These are phyloP conservation scores for Camelina sativa DNA, from an alignment of 345 rosid genomes.

Conservation along the genomic window DNA sequence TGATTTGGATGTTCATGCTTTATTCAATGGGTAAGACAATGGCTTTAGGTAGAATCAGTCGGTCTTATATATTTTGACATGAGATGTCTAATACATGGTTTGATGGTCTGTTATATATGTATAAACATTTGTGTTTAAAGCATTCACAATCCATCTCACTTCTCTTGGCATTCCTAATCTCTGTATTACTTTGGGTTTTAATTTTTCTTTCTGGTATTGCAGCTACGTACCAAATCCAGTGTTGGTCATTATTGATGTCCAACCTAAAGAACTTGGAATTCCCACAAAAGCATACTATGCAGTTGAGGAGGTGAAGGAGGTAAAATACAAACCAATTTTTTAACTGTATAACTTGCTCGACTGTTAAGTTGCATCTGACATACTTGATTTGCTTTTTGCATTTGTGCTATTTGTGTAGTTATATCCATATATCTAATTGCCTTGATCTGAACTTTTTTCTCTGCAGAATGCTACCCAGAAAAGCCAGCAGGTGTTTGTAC, in stretches of 20 bases:
- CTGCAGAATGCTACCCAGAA: conserved; percentile 88
- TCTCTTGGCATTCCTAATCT: not conserved
- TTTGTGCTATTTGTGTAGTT: not conserved
- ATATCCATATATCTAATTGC: not conserved
- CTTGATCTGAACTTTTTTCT: not conserved
- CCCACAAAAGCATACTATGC: conserved; percentile 86
- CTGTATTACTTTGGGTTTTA: conserved; percentile 13
- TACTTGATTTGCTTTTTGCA: not conserved
- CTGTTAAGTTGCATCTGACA: conserved; percentile 11
- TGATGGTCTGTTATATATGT: not conserved
- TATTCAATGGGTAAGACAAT: conserved; percentile 64
- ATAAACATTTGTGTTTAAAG: not conserved
- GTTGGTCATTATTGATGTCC: conserved; percentile 88
- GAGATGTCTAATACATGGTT: conserved; percentile 4
- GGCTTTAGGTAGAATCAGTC: not conserved
- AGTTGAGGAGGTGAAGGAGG: conserved; percentile 64
- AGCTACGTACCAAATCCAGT: conserved; percentile 91
- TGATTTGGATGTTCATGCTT: conserved; percentile 80
- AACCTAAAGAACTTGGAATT: conserved; percentile 82
- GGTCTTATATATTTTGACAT: too few species aligned
- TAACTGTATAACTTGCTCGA: conserved; percentile 1
- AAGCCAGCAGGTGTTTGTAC: conserved; percentile 83
- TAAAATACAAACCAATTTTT: conserved; percentile 27
- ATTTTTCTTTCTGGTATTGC: conserved; percentile 33
- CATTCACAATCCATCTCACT: not conserved